These are phyloP conservation scores for Arxiozyma bovina DNA, from an alignment of 1,139 yeast genomes.

Conservation along the genomic window DNA sequence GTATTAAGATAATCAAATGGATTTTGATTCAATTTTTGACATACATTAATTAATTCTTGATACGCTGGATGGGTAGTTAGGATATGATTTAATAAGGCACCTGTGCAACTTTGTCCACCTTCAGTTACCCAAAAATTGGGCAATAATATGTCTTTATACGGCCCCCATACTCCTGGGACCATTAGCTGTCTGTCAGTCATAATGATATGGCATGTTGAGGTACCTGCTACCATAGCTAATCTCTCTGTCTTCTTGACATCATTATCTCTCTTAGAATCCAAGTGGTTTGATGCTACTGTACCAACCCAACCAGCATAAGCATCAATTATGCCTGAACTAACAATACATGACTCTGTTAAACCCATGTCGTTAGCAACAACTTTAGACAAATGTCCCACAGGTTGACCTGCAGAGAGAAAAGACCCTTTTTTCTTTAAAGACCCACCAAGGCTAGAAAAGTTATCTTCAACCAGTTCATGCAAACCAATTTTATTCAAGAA, in stretches of 20 bases:
- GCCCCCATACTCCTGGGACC: slow-evolving; percentile 98
- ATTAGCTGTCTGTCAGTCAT: slow-evolving; percentile 78
- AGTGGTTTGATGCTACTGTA: slow-evolving; percentile 79
- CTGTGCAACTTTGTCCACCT: slow-evolving; percentile 97
- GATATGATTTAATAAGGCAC: slow-evolving; percentile 88
- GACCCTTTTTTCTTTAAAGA: slow-evolving; percentile 35
- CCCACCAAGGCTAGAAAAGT: slow-evolving; percentile 79
- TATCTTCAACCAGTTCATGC: slow-evolving; percentile 66
- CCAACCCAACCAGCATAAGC: slow-evolving; percentile 99
- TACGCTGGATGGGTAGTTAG: slow-evolving; percentile 84
- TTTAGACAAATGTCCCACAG: slow-evolving; percentile 61
- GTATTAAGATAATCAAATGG: slow-evolving; percentile 77
- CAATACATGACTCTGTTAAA: slow-evolving; percentile 66
- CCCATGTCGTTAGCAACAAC: slow-evolving; percentile 80
- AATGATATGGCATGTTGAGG: slow-evolving; percentile 92
- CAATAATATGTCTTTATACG: slow-evolving; percentile 85
- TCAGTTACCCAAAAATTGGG: slow-evolving; percentile 94
- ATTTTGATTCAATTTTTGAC: slow-evolving; percentile 59
- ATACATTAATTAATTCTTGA: slow-evolving; percentile 52
- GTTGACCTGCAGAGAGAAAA: slow-evolving; percentile 80
- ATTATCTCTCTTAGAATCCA: slow-evolving; percentile 45
- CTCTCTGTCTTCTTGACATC: slow-evolving; percentile 46
- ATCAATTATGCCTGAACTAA: slow-evolving; percentile 93
- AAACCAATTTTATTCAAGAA: slow-evolving; percentile 62
- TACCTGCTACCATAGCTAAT: slow-evolving; percentile 96